A percentile compares a stretch with the other conserved stretches of the same genome.
phyloP scores from a whole-genome alignment of 2,329 filamentous ascomycete genomes.

The Ceratocystis diversiconidia region DNA sequence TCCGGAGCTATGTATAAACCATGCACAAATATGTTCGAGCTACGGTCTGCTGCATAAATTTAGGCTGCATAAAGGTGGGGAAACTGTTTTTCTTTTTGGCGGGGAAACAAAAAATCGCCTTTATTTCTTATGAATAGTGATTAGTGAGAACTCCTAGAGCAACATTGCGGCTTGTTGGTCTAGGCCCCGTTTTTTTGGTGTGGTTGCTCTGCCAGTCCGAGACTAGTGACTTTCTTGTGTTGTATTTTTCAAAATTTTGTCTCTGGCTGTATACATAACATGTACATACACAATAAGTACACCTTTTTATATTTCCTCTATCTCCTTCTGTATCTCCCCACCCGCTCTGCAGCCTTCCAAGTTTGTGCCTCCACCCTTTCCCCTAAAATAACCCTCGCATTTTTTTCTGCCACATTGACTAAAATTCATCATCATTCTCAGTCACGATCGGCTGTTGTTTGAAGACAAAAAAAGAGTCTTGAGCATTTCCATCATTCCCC shows the following conservation, averaged over 20 bases:
- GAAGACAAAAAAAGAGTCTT: not conserved
- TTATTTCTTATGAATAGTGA: too few species aligned
- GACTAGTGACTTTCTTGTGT: not conserved
- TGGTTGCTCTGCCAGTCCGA: not conserved
- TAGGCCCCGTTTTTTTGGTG: not conserved
- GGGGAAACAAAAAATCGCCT: too few species aligned
- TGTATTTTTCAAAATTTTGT: not conserved
- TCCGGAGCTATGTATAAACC: too few species aligned
- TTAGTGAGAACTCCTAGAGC: not conserved
- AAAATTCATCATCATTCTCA: not conserved
- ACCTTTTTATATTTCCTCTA: slow-evolving; percentile 20
- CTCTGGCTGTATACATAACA: too few species aligned
- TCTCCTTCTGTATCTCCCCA: slow-evolving; percentile 19
- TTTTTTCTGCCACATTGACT: slow-evolving; percentile 7
- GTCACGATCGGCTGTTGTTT: not conserved
- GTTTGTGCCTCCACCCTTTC: slow-evolving; percentile 5
- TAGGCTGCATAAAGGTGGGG: too few species aligned
- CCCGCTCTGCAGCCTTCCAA: slow-evolving; percentile 15
- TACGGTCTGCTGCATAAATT: too few species aligned
- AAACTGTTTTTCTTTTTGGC: too few species aligned
- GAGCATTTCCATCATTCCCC: not conserved
- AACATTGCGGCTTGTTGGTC: not conserved
- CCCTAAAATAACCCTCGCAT: slow-evolving; percentile 7
- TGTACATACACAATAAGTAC: too few species aligned
- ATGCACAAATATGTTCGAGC: too few species aligned